Evolutionary conservation across 83 land plant species (phyloP).

Genomic region (Diphasiastrum complanatum): DNA sequence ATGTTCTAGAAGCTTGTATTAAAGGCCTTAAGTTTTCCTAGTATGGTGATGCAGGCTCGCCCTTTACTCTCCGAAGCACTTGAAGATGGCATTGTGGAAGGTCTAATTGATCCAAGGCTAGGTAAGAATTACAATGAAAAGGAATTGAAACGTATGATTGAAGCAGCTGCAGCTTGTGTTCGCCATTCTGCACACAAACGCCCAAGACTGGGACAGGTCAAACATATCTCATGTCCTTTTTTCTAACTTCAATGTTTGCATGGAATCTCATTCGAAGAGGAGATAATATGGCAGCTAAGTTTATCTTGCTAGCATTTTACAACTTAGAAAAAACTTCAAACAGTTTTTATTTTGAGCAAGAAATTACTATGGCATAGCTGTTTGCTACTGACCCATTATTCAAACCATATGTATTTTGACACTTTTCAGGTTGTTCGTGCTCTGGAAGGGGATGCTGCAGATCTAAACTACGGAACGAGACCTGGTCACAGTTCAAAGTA

Average conservation of each 20-base stretch:
- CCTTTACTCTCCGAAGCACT: conserved; percentile 59
- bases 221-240: background rate
- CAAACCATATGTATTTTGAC: background rate
- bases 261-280: background rate
- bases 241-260: background rate
- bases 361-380: background rate
- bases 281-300: background rate
- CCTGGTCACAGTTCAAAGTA: conserved; percentile 59
- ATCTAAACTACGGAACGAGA: conserved; percentile 52
- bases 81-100: conserved; percentile 58
- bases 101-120: conserved; percentile 52
- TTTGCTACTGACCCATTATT: conserved; percentile 1
- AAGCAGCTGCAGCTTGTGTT: conserved; percentile 86
- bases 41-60: conserved; percentile 51
- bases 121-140: conserved; percentile 39
- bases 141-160: conserved; percentile 72
- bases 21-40: background rate
- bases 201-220: conserved; percentile 88
- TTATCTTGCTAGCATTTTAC: background rate
- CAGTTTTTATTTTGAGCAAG: too few species aligned
- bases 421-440: conserved; percentile 68
- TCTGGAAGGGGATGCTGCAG: conserved; percentile 60
- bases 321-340: background rate
- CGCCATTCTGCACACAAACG: conserved; percentile 81
- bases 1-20: too few species aligned